Conservation (phyloP, 176 grass and related monocot species). For the Avena sativa region DNA sequence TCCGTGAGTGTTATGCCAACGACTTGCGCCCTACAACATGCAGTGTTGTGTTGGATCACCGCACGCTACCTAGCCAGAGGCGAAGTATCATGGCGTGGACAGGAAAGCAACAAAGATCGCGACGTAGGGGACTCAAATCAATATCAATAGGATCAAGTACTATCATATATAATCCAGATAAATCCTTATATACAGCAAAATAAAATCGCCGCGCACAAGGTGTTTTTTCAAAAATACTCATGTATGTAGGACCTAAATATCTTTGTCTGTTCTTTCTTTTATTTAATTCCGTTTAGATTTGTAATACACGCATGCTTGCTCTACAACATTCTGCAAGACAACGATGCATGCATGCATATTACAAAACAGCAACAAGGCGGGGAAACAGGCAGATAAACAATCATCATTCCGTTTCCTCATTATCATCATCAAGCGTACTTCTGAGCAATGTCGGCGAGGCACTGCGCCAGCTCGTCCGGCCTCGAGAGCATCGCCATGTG, state of each 20-base stretch:
- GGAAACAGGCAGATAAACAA: neutral
- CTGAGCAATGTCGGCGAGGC: conserved; percentile 50
- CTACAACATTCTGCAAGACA: neutral
- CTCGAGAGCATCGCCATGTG: conserved; percentile 73
- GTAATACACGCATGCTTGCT: neutral
- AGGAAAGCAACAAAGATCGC: too few species aligned
- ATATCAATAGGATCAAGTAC: too few species aligned
- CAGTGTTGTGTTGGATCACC: too few species aligned
- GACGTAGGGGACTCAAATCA: too few species aligned
- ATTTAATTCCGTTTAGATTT: neutral
- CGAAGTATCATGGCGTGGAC: too few species aligned
- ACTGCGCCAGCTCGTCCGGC: conserved; percentile 43
- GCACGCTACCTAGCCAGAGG: too few species aligned
- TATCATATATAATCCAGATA: too few species aligned
- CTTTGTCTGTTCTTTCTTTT: neutral
- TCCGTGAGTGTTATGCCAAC: too few species aligned
- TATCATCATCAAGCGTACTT: conserved; percentile 21
- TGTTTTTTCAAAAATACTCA: too few species aligned
- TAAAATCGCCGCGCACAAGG: too few species aligned
- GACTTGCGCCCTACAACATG: too few species aligned
- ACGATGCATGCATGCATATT: neutral
- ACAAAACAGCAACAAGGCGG: neutral
- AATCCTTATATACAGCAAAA: too few species aligned
- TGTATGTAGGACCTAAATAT: neutral
- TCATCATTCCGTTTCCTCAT: neutral